phyloP scores from a whole-genome alignment of 257 asterid genomes.

The Nicotiana knightiana region DNA sequence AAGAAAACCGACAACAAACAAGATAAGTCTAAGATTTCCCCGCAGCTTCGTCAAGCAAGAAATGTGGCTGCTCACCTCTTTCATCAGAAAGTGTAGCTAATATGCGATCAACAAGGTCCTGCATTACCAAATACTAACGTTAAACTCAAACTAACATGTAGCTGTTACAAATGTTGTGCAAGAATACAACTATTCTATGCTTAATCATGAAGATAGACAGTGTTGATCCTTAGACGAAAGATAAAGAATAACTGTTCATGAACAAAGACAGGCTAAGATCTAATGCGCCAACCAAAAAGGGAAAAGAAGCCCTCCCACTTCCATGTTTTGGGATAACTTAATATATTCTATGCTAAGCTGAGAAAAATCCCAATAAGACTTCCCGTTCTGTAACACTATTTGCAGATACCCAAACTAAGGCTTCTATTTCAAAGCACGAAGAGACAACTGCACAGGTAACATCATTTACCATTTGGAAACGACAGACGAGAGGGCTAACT shows the following conservation, averaged over 20 bases:
- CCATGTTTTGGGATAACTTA: background rate
- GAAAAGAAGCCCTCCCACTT: background rate
- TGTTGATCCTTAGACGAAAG: background rate
- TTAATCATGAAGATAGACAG: background rate
- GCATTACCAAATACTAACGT: constrained; percentile 14
- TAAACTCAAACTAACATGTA: background rate
- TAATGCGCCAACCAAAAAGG: background rate
- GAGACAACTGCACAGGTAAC: background rate
- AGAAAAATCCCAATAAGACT: background rate
- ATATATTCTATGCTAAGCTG: background rate
- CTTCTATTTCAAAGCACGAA: background rate
- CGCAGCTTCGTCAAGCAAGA: background rate
- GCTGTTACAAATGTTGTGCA: background rate
- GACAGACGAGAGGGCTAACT: background rate
- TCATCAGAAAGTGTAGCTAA: constrained; percentile 69
- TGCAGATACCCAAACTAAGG: background rate
- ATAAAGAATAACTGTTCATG: background rate
- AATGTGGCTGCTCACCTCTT: constrained; percentile 43
- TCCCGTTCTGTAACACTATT: background rate
- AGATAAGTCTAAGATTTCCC: background rate
- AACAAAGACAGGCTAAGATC: background rate
- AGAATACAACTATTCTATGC: background rate
- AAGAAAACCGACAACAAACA: background rate
- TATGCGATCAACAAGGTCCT: constrained; percentile 97
- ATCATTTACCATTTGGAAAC: background rate